Conservation (phyloP, 495 filamentous ascomycete species). For the Penicillium subrubescens region DNA sequence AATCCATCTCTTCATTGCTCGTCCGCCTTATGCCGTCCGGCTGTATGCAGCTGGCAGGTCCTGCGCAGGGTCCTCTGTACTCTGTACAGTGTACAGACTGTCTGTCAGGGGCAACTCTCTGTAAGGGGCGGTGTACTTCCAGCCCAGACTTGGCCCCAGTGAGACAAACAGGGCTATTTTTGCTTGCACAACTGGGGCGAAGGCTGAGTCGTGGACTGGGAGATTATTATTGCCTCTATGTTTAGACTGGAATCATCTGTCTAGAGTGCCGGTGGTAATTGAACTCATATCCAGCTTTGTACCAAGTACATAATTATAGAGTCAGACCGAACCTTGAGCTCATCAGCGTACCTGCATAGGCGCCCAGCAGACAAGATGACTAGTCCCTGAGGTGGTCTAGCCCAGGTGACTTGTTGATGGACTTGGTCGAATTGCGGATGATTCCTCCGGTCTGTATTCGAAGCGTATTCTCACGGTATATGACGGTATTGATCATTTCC, state of each 20-base stretch:
- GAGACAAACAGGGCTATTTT: conserved; percentile 10
- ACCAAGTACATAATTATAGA: not conserved
- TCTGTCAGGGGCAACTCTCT: not conserved
- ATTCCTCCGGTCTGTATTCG: not conserved
- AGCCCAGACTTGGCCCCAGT: not conserved
- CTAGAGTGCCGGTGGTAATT: too few species aligned
- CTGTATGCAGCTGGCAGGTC: not conserved
- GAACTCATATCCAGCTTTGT: not conserved
- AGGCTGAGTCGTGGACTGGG: not conserved
- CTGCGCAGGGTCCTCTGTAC: not conserved
- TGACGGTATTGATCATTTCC: not conserved
- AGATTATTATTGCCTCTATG: too few species aligned
- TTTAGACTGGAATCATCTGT: too few species aligned
- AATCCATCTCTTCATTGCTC: not conserved
- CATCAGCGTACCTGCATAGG: not conserved
- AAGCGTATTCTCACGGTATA: not conserved
- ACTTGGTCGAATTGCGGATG: not conserved
- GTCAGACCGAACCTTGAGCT: not conserved
- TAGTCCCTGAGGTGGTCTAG: not conserved
- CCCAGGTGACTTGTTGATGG: not conserved
- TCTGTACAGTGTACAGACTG: too few species aligned
- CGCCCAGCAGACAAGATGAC: not conserved
- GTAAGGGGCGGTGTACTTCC: conserved; percentile 15
- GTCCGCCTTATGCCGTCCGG: not conserved
- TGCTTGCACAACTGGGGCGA: not conserved